phyloP scores from a whole-genome alignment of 2,329 filamentous ascomycete genomes.

The Escovopsis sp. region DNA sequence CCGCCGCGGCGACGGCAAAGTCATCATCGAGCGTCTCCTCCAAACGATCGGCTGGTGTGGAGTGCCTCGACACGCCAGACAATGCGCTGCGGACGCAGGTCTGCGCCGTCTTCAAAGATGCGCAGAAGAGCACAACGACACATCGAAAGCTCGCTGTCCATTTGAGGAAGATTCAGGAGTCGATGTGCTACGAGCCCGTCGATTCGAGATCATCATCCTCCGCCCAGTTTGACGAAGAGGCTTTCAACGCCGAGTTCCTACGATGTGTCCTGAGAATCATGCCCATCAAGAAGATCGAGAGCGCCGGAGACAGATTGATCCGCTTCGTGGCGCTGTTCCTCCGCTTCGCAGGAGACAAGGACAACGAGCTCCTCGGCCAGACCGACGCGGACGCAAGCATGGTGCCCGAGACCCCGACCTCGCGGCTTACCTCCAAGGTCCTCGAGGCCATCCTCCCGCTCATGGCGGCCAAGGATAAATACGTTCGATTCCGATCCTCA shows the following conservation, averaged over 20 bases:
- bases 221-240: conserved; percentile 60
- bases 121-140: conserved; percentile 77
- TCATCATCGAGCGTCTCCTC: conserved; percentile 21
- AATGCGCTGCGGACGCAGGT: conserved; percentile 61
- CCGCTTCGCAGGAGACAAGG: conserved; percentile 54
- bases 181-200: conserved; percentile 54
- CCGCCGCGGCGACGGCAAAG: no score
- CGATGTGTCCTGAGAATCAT: conserved; percentile 72
- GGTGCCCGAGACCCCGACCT: conserved; percentile 71
- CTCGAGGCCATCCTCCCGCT: conserved; percentile 61
- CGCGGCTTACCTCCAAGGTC: conserved; percentile 59
- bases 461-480: conserved; percentile 81
- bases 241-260: conserved; percentile 77
- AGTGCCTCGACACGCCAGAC: conserved; percentile 59
- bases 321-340: conserved; percentile 82
- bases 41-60: conserved; percentile 43
- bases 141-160: conserved; percentile 83
- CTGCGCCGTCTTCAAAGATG: conserved; percentile 59
- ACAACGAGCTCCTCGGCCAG: conserved; percentile 51
- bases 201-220: conserved; percentile 37
- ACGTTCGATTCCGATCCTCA: conserved; percentile 75
- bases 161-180: conserved; percentile 79
- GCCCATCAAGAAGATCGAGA: conserved; percentile 82
- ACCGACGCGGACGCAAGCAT: conserved; percentile 54
- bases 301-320: conserved; percentile 71